Evolutionary conservation across 352 stramenopile genomes (phyloP).

Genomic region (Thraustotheca clavata): DNA sequence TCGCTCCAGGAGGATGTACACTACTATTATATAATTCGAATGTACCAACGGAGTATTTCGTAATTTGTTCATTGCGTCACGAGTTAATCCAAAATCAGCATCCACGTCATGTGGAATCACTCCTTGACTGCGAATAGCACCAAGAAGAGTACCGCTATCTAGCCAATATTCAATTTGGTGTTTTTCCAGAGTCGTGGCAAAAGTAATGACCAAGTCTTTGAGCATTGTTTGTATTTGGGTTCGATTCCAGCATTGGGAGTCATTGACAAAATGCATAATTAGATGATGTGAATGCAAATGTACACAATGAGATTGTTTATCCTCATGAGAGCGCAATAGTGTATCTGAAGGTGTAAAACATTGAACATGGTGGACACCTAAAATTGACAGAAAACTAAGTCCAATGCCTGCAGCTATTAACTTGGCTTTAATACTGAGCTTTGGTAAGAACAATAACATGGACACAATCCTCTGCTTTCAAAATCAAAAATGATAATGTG

Average conservation of each 20-base stretch:
- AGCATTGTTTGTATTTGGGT: conserved; percentile 22
- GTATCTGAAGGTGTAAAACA: too few species aligned
- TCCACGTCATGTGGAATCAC: conserved; percentile 29
- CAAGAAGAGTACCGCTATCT: conserved; percentile 51
- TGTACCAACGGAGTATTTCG: too few species aligned
- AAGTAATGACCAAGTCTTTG: conserved; percentile 23
- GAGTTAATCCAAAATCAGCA: conserved; percentile 26
- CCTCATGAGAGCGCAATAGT: not conserved
- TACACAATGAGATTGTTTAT: not conserved
- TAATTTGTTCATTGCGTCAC: conserved; percentile 54
- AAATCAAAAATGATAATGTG: too few species aligned
- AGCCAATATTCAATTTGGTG: conserved; percentile 70
- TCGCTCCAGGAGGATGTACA: conserved; percentile 50
- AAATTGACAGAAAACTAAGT: too few species aligned
- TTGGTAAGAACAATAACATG: too few species aligned
- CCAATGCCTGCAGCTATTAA: too few species aligned
- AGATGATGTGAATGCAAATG: not conserved
- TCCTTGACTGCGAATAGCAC: conserved; percentile 39
- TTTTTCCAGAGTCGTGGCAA: conserved; percentile 20
- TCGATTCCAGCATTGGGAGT: not conserved
- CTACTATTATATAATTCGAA: too few species aligned
- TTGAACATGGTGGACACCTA: too few species aligned
- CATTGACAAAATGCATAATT: not conserved
- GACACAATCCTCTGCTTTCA: too few species aligned
- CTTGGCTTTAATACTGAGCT: too few species aligned